A percentile compares a stretch with the other conserved stretches of the same genome.
Evolutionary conservation across 2,329 filamentous ascomycete genomes (phyloP).

Genomic region (Elsinoe ampelina): DNA sequence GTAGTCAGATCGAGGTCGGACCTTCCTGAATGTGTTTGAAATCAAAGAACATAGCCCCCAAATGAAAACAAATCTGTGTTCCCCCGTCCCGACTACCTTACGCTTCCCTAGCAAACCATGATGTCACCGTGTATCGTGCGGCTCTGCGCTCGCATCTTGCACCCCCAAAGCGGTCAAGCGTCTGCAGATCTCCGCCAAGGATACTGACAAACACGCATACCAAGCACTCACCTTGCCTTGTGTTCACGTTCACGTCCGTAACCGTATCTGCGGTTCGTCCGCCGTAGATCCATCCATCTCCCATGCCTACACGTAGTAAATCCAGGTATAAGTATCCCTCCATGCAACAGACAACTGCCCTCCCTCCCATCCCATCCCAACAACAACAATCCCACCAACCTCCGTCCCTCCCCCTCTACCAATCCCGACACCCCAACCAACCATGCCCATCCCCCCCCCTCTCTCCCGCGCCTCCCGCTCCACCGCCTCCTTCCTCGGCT

Average conservation of each 20-base stretch:
- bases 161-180: background rate
- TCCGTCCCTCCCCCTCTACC: no score
- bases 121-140: no score
- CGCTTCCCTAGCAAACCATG: no score
- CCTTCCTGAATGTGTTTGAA: no score
- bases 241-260: background rate
- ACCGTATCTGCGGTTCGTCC: background rate
- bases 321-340: background rate
- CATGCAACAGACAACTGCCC: background rate
- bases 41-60: no score
- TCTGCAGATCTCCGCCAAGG: background rate
- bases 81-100: no score
- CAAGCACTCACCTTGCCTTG: background rate
- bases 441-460: no score
- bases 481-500: slow-evolving; percentile 42
- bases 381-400: no score
- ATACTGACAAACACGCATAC: background rate
- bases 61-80: no score
- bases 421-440: no score
- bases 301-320: background rate
- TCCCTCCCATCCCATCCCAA: background rate
- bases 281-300: background rate
- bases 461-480: background rate
- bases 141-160: background rate
- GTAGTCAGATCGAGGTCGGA: no score